Evolutionary conservation across 768 basidiomycete genomes (phyloP), one percentile per base, ranked within the genome.

Genomic region (Mycena haematopus): DNA sequence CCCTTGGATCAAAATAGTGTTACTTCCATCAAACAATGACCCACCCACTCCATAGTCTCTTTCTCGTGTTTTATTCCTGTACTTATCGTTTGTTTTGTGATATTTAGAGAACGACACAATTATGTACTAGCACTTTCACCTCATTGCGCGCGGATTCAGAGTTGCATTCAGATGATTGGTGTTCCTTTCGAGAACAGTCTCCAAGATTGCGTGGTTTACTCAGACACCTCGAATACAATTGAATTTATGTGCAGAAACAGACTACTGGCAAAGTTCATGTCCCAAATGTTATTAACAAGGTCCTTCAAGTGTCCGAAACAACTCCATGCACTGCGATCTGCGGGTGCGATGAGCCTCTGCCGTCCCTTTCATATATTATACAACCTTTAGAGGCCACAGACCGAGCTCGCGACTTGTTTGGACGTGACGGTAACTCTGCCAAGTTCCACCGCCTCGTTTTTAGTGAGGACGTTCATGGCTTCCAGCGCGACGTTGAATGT

Each of bases 381-480:
- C 8, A 36, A 42, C 29, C 52, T 56, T 42, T n/a, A 79, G 62
- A 86, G 71, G 22, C 86, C 86, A 68, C 89, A 90, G 52, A 70
- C 64, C 0, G 85, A 81, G 8, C 78, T 58, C 40, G 65, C 73
- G 11, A 88, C 82, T 62, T 83, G 72, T 3, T 61, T 73, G 6
- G 82, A 74, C 10, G 71, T 75, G 14, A 84, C 84, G 15, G 76
- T 49, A 22, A 88, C 77, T 25, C 81, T 73, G 10, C 88, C 88
- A 25, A 84, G 69, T 36, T 77, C 68, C 44, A 71, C 76, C 0
- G 81, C 87, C 40, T 82, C 73, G 36, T 75, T 77, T 51, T 75
- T 73, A 13, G 86, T 88, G 62, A 88, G 70, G 15, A 66, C 68
- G 62, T 87, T 80, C 84, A 88, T 83, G n/a, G 86, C 85, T 22